Base-by-base conservation (phyloP, 306 rosid genomes). In the Prunus fruticosa region DNA sequence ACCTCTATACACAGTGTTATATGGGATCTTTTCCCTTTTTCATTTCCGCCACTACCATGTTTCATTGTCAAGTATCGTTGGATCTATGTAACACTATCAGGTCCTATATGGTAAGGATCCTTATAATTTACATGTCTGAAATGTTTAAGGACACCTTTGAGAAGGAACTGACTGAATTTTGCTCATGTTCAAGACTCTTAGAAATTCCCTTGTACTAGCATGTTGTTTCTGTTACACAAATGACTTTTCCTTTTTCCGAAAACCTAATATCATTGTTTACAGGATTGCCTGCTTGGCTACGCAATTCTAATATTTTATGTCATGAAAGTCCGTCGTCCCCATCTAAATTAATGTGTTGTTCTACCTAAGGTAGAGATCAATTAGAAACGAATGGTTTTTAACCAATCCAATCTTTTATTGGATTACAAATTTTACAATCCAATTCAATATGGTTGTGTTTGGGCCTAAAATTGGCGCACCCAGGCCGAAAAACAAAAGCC, bases 1-100 rank as follows among this genome's bases (percentile, higher is more conserved):
- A 53, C 51, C 61, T 78, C 74, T 41, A 12, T 75, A 65, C 68
- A 38, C 10, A 30, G 19, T 49, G 69, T 57, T 25, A 23, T 19
- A 49, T 67, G 63, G n/a, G 54, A 38, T 61, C 1, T 62, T 64
- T 32, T 22, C 62, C 10, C 45, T 20, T 32, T 15, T 3, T 56
- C 57, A 6, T 73, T 10, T 9, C 27, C 22, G 15, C 20, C 61
- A 0, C 54, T n/a, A 6, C 62, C 16, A n/a, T 16, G 11, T 41
- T 34, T 20, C 65, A 34, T 71, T 71, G 67, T 72, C 56, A 22
- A 72, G 77, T 27, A 46, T 3, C 60, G 8, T 27, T 23, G 76
- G 75, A 28, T 69, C 75, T 47, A 3, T 69, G 58, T 43, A 67
- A 67, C 67, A 56, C 69, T 61, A 47, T 47, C 34, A 23, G 70